These are phyloP conservation scores for Linum tenue DNA, from an alignment of 345 rosid genomes.

Conservation along the genomic window DNA sequence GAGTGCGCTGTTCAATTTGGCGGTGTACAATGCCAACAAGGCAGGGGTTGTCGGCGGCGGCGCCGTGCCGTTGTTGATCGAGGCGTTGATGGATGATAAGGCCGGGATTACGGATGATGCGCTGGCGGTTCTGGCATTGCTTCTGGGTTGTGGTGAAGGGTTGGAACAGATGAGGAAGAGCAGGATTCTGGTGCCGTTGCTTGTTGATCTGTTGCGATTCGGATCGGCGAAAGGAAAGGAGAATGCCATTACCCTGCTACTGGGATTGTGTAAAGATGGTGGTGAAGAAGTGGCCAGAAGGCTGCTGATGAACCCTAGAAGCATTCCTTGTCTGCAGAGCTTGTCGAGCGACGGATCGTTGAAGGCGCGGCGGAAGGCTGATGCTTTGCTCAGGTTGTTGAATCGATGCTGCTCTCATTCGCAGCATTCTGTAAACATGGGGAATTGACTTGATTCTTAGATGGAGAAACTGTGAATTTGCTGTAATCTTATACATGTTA, in stretches of 20 bases:
- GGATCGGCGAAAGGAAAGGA: conserved; percentile 63
- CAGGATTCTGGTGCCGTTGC: conserved; percentile 45
- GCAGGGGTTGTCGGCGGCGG: conserved; percentile 29
- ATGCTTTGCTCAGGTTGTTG: conserved; percentile 55
- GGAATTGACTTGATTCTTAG: background rate
- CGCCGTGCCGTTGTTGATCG: conserved; percentile 48
- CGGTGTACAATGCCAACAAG: conserved; percentile 44
- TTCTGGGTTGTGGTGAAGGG: conserved; percentile 40
- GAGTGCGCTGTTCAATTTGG: conserved; percentile 44
- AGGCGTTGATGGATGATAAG: conserved; percentile 48
- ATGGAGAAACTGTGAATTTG: conserved; percentile 20
- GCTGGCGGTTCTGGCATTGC: conserved; percentile 35
- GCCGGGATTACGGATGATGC: conserved; percentile 68
- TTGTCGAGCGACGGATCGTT: conserved; percentile 48
- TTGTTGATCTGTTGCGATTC: conserved; percentile 50
- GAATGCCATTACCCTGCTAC: conserved; percentile 43
- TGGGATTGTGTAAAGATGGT: conserved; percentile 56
- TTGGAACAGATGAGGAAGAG: conserved; percentile 39
- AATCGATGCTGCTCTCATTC: conserved; percentile 51
- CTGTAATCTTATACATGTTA: background rate
- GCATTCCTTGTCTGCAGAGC: conserved; percentile 58
- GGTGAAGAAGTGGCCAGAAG: conserved; percentile 46
- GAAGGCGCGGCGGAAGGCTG: conserved; percentile 57
- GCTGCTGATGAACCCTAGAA: conserved; percentile 45
- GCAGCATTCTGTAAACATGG: conserved; percentile 20